Conservation (phyloP, 495 filamentous ascomycete genomes). For the Lophiotrema nucula region DNA sequence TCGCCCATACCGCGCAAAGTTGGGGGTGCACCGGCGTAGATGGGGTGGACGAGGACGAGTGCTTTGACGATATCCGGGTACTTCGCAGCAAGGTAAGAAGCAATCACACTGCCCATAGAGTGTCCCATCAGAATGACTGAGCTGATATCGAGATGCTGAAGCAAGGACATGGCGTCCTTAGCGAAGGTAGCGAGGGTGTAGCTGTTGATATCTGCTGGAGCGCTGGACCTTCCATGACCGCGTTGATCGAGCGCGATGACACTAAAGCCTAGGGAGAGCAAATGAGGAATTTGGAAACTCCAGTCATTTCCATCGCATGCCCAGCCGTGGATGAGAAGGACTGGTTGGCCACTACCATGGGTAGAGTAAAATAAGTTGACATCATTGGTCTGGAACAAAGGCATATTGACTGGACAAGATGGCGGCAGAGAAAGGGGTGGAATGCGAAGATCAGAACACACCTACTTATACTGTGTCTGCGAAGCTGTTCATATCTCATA, state of each 20-base stretch:
- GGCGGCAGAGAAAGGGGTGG: too few species aligned
- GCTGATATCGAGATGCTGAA: constrained; percentile 10
- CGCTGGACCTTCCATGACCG: constrained; percentile 25
- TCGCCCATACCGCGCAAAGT: neutral
- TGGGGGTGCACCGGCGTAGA: constrained; percentile 9
- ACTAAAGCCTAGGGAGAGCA: constrained; percentile 3
- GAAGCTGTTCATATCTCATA: too few species aligned
- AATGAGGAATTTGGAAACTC: constrained; percentile 19
- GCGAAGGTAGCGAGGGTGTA: constrained; percentile 5
- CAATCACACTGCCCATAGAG: constrained; percentile 23
- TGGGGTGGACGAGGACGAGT: constrained; percentile 22
- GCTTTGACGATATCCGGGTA: constrained; percentile 13
- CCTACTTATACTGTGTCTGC: too few species aligned
- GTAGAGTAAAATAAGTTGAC: too few species aligned
- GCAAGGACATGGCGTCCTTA: constrained; percentile 4
- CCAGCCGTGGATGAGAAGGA: constrained; percentile 25
- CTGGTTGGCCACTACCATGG: neutral
- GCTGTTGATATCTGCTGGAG: neutral
- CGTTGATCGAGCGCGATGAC: constrained; percentile 25
- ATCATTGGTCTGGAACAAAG: too few species aligned
- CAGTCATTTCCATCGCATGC: constrained; percentile 26
- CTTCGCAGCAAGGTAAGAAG: constrained; percentile 15
- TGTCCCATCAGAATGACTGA: constrained; percentile 21
- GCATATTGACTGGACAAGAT: too few species aligned
- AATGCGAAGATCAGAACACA: too few species aligned